Percentiles rank a stretch among this genome's conserved stretches.
Conservation (phyloP, 1,139 yeast genomes). For the Taphrina deformans region DNA sequence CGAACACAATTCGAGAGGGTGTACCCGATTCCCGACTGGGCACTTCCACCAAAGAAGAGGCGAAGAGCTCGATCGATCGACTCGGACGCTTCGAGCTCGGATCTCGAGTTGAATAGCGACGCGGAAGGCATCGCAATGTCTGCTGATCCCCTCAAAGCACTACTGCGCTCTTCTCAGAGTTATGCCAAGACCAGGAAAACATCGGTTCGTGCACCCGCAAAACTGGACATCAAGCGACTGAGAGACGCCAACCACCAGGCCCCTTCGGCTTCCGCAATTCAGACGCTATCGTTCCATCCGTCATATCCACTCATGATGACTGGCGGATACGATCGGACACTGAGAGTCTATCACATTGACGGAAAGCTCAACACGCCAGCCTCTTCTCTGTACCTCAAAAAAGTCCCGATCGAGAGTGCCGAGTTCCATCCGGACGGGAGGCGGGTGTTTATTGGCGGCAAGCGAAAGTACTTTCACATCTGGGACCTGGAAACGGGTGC, state of each 20-base stretch:
- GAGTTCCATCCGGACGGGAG: slow-evolving; percentile 58
- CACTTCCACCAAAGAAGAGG: slow-evolving; percentile 51
- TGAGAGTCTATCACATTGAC: slow-evolving; percentile 84
- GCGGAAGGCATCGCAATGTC: slow-evolving; percentile 43
- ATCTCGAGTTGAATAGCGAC: slow-evolving; percentile 44
- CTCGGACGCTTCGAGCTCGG: slow-evolving; percentile 41
- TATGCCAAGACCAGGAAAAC: slow-evolving; percentile 53
- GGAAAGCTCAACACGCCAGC: slow-evolving; percentile 83
- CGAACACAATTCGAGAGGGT: slow-evolving; percentile 57
- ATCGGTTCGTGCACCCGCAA: slow-evolving; percentile 65
- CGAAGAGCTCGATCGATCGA: slow-evolving; percentile 40
- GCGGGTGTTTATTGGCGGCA: slow-evolving; percentile 79
- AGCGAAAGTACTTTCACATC: slow-evolving; percentile 86
- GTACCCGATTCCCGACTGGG: slow-evolving; percentile 90
- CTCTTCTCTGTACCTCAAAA: slow-evolving; percentile 73
- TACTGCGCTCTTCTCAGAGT: slow-evolving; percentile 60
- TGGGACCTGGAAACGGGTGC: slow-evolving; percentile 81
- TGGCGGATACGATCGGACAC: slow-evolving; percentile 88
- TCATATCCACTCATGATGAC: slow-evolving; percentile 79
- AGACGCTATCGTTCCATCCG: slow-evolving; percentile 80
- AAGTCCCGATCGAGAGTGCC: slow-evolving; percentile 79
- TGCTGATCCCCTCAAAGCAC: slow-evolving; percentile 54
- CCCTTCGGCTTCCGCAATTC: slow-evolving; percentile 74
- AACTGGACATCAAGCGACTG: slow-evolving; percentile 71
- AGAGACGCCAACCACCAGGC: slow-evolving; percentile 80